phyloP scores from a whole-genome alignment of 805 yeast species.

The Nakazawaea ambrosiae region DNA sequence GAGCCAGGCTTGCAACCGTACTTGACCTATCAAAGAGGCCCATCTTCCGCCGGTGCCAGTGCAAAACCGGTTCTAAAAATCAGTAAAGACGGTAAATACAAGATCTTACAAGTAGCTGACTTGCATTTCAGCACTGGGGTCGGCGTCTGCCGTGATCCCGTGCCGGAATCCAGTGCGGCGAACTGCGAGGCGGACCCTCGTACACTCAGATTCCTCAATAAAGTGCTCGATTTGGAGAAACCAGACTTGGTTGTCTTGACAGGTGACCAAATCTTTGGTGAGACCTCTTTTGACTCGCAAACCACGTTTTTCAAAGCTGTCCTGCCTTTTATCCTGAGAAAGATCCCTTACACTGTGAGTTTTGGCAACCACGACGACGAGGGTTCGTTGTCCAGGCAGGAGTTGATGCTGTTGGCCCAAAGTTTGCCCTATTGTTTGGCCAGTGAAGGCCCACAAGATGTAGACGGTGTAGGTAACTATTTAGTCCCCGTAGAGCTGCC shows the following conservation, averaged over 20 bases:
- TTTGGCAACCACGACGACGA: constrained; percentile 96
- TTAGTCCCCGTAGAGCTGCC: constrained; percentile 42
- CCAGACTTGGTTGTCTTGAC: constrained; percentile 85
- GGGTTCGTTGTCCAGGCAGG: constrained; percentile 55
- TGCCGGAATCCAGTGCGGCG: constrained; percentile 26
- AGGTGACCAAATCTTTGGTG: constrained; percentile 91
- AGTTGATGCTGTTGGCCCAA: constrained; percentile 50
- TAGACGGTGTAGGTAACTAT: constrained; percentile 85
- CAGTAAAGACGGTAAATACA: constrained; percentile 45
- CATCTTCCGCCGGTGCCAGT: constrained; percentile 1
- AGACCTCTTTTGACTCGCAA: constrained; percentile 69
- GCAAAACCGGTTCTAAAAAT: constrained; percentile 27
- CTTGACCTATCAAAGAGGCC: constrained; percentile 11
- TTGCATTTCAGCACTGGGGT: constrained; percentile 81
- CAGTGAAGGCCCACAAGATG: constrained; percentile 52
- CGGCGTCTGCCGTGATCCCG: constrained; percentile 76
- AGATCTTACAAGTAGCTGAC: constrained; percentile 86
- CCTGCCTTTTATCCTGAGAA: constrained; percentile 55
- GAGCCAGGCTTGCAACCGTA: constrained; percentile 8
- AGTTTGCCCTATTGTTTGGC: constrained; percentile 66
- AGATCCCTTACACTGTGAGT: constrained; percentile 78
- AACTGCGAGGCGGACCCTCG: constrained; percentile 75
- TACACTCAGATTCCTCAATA: constrained; percentile 54
- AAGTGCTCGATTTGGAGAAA: constrained; percentile 61
- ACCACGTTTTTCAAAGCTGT: constrained; percentile 76